Conservation (phyloP, 2,329 filamentous ascomycete species). For the Chaetomium globosum region DNA sequence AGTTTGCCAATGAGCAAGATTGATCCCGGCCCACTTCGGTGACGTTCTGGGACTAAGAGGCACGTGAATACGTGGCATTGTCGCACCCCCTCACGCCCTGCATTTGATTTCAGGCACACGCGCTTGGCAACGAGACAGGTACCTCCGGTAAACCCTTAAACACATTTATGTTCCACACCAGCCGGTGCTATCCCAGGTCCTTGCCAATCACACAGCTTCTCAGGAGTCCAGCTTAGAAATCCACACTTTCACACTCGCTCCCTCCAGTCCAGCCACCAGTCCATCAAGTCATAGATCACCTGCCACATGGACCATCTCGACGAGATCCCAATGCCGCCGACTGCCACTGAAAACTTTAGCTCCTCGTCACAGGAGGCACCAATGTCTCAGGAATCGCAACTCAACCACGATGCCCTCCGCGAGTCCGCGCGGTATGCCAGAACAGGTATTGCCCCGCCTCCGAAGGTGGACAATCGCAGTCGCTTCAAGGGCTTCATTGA, state of each 20-base stretch:
- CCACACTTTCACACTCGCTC: no score
- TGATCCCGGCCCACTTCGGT: conserved; percentile 1
- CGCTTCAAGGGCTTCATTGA: conserved; percentile 31
- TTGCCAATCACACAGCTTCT: no score
- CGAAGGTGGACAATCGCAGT: conserved; percentile 23
- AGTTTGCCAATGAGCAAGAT: background rate
- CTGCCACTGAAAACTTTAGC: background rate
- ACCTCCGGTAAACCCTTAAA: no score
- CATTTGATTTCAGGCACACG: background rate
- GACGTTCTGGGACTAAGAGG: background rate
- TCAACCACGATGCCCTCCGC: background rate
- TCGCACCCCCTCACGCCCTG: background rate
- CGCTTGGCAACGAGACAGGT: background rate
- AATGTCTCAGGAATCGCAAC: background rate
- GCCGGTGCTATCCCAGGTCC: no score
- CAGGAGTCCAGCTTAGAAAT: no score
- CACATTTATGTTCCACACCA: no score
- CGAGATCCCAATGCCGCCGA: background rate
- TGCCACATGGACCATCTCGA: no score
- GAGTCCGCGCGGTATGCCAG: conserved; percentile 19
- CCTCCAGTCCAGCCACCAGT: no score
- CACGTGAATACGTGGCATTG: conserved; percentile 15
- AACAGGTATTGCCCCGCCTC: conserved; percentile 19
- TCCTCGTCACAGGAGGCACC: background rate
- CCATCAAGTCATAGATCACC: no score